Evolutionary conservation across 2,329 filamentous ascomycete species (phyloP), one percentile per base, ranked within the genome.

Genomic region (Emergomyces africanus): DNA sequence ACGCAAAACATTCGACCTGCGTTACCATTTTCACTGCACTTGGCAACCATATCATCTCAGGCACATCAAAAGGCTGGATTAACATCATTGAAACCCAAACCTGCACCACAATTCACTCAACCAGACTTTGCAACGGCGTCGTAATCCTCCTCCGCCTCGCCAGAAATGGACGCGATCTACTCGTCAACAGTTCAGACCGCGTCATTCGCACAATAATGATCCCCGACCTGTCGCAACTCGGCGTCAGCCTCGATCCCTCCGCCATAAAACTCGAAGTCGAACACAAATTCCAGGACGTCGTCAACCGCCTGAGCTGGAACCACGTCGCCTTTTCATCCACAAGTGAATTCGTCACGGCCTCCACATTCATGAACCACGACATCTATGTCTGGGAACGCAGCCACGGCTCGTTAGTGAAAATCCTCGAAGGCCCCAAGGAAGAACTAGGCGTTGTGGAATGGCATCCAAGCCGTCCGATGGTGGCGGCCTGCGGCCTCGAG

Each of bases 371-470:
- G 79, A 99, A 99, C 69, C 91, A 96, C 67, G 92, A 99, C 73
- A 88, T 99, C 63, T 97, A 97, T 74, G 91, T 97, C 33, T 97
- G 92, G 94, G 94, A 99, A 75, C 85, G 94, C 58, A 88, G 87
- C 59, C 90, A 95, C 68, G 94, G 94, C 56, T 96, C 90, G 73
- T 77, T 99, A 60, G 91, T 96, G 57, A 95, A 95, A 72, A 99
- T 99, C 77, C 80, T 99, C 44, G 95, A 99, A 72, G 92, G 94
- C 0, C 91, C 92, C 1, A 95, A 95, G 68, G 94, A 99, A 74
- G 95, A 99, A 73, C 84, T 97, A 62, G 92, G 92, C 0, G 88
- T 95, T 4, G 91, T 99, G 30, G 94, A 99, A 75, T 99, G 94
- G 94, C 94, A 99, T 70, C 94, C 94, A 0, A 84, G 86, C 62